A percentile compares a stretch with the other conserved stretches of the same genome.
Conservation (phyloP, 352 stramenopile genomes). For the Globisporangium recalcitrans region DNA sequence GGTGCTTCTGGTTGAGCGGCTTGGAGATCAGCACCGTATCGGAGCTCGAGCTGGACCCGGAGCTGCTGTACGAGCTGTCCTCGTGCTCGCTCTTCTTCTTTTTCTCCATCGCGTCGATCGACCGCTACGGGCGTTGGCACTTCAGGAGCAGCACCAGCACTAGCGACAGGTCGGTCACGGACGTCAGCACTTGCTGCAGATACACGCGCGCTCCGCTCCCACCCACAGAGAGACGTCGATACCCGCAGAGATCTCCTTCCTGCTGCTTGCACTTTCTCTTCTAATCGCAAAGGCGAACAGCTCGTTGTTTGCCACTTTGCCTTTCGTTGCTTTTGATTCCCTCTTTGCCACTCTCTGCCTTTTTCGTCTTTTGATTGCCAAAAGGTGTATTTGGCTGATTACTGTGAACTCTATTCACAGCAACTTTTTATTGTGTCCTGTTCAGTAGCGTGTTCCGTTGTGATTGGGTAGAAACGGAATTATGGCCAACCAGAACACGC, state of each 20-base stretch:
- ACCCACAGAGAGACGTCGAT: neutral
- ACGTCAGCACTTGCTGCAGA: neutral
- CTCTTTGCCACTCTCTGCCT: no score
- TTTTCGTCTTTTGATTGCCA: neutral
- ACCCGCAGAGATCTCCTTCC: neutral
- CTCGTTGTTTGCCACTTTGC: no score
- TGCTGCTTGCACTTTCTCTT: no score
- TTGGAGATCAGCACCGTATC: slow-evolving; percentile 75
- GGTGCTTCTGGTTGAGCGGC: slow-evolving; percentile 51
- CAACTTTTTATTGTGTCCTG: slow-evolving; percentile 1
- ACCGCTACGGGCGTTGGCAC: neutral
- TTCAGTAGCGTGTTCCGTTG: neutral
- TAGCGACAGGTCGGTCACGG: neutral
- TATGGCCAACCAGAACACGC: neutral
- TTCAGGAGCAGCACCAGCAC: neutral
- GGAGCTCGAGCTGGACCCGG: slow-evolving; percentile 57
- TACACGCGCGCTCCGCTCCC: neutral
- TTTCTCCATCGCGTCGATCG: slow-evolving; percentile 9
- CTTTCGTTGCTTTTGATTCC: no score
- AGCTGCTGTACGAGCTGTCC: slow-evolving; percentile 46
- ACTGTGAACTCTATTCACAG: no score
- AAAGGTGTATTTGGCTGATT: no score
- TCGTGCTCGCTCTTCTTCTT: slow-evolving; percentile 10
- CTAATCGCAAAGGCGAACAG: no score
- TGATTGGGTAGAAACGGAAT: neutral